phyloP scores from a whole-genome alignment of 257 asterid species.

The Solanum corneliomulleri region DNA sequence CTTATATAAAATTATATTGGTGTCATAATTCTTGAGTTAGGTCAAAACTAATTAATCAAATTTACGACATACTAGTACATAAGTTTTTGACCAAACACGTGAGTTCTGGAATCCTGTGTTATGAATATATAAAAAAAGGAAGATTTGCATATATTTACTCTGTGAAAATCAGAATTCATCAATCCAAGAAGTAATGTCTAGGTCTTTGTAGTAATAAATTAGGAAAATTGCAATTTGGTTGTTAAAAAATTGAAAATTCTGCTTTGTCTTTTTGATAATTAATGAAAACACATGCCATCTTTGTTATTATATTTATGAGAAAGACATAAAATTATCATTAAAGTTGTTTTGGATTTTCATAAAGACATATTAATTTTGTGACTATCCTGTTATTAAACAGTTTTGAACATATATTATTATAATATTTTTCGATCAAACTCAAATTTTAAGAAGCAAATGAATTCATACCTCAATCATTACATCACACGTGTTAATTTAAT shows the following conservation, averaged over 20 bases:
- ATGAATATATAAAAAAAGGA: neutral
- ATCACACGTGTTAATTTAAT: no score
- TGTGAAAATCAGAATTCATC: neutral
- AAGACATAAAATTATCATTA: no score
- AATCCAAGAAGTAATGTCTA: neutral
- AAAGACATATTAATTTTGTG: no score
- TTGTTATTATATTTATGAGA: neutral
- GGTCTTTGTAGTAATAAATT: neutral
- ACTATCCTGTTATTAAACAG: no score
- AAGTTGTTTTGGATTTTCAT: no score
- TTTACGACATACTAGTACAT: neutral
- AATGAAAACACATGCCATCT: neutral
- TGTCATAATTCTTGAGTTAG: neutral
- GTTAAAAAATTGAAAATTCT: neutral
- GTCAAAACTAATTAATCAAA: neutral
- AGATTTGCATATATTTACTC: neutral
- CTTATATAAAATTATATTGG: neutral
- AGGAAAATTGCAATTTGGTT: neutral
- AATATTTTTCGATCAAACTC: no score
- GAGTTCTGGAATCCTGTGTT: neutral
- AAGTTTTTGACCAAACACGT: neutral
- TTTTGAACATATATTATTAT: no score
- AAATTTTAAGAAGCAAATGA: no score
- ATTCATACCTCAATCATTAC: no score
- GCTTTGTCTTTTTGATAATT: neutral